Base-by-base conservation (phyloP, 1,284 basidiomycete genomes). In the Cutaneotrichosporon cutaneum region DNA sequence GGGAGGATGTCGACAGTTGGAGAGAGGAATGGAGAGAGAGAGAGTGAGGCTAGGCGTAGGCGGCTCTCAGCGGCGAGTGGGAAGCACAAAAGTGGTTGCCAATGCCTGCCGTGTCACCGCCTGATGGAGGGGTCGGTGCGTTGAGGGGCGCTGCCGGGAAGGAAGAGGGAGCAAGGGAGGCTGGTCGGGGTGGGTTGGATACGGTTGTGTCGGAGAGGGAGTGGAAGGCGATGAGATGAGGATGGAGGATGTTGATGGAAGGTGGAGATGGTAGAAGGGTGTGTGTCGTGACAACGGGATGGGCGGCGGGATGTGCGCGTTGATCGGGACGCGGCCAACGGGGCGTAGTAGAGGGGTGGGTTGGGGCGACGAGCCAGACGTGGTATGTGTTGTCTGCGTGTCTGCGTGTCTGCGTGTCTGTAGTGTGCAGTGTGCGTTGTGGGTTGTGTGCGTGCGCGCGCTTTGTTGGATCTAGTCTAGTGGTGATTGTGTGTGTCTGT, bases 81-180 rank as follows among this genome's bases (percentile, higher is more conserved):
- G 52, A 18, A 33, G 35, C 35, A 54, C 35, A 26, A 24, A 54
- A 24, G 52, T 54, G 52, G 52, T 54, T 39, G 52, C 52, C 52
- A 39, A 54, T 35, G 52, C 52, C 52, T 36, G 52, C 52, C 35
- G 52, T 42, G 51, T 54, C 52, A 54, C 52, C 52, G 52, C 52
- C 52, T 42, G 35, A 51, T 30, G 32, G 21, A 24, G 22, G 22
- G 35, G 52, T 39, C 24, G 52, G 52, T 54, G 35, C 52, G 33
- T 10, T 11, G 22, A 24, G 35, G 33, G 8, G 30, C 32, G 30
- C 51, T 21, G 48, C 18, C 18, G 9, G 14, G 51, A 18, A n/a
- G n/a, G 18, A 33, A 26, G 48, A 24, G 52, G n/a, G 52, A 33
- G 52, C 14, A 30, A 24, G 52, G 18, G 33, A 35, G 32, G 18